Evolutionary conservation across 345 rosid genomes (phyloP), one percentile per base, ranked within the genome.

Genomic region (Arabidopsis arenosa): DNA sequence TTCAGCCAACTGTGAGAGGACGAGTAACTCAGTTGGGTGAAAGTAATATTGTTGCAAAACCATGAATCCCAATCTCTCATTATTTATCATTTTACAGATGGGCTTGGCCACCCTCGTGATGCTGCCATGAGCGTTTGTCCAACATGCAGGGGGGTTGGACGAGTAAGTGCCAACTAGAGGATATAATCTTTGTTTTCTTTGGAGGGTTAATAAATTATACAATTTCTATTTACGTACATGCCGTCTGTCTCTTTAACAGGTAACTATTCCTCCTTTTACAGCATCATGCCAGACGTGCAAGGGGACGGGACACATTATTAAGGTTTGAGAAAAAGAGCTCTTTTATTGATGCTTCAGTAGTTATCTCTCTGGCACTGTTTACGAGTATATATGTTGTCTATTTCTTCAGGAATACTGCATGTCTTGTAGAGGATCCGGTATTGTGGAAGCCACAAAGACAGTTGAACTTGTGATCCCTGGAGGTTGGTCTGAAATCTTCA

Each of bases 191-290:
- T 59, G 37, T 58, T 66, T 62, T 12, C 14, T 51, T 54, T 66
- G 61, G 70, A 59, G 48, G 45, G 45, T 63, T 62, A 17, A 35
- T 12, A 33, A 35, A 23, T 43, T 21, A 18, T 15, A 67, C 32
- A 35, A n/a, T 26, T 49, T 44, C 21, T 30, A 64, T 78, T 73
- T 61, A 72, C 69, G 45, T 71, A 55, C 36, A 32, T 77, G 32
- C 18, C 18, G 32, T 67, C 39, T 62, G 61, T 74, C 72, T 68
- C 61, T 80, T 57, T 72, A 58, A 55, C 84, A 94, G 98, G 85
- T 94, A 51, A 92, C 96, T 21, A 72, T 92, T 82, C 97, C 98
- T 83, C 98, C 97, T 52, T 94, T 94, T 83, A 89, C 91, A 59
- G 76, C 98, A 78, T 82, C 86, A 58, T 92, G 98, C 79, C 82